Percentiles rank a stretch among this genome's conserved stretches.
Evolutionary conservation across 1,139 yeast species (phyloP).

Genomic region (Kodamaea sp.): DNA sequence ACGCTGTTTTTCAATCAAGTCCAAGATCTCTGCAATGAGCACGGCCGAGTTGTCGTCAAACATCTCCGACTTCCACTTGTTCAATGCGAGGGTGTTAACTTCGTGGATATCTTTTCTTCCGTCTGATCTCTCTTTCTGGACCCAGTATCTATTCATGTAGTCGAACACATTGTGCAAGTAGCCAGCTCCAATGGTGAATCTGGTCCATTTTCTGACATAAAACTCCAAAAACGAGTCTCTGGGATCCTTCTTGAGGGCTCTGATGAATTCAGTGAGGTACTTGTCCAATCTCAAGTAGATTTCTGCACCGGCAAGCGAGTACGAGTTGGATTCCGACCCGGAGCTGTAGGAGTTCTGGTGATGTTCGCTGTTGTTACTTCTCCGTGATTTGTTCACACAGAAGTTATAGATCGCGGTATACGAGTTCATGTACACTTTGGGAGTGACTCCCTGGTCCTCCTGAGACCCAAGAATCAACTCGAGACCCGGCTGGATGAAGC

Average conservation of each 20-base stretch:
- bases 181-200: conserved; percentile 89
- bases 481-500: conserved; percentile 72
- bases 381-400: conserved; percentile 79
- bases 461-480: conserved; percentile 69
- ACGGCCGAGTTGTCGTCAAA: conserved; percentile 63
- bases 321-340: conserved; percentile 30
- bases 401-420: conserved; percentile 92
- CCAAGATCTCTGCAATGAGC: conserved; percentile 71
- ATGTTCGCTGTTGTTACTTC: conserved; percentile 25
- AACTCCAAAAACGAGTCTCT: conserved; percentile 77
- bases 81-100: conserved; percentile 81
- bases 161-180: conserved; percentile 92
- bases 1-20: conserved; percentile 75
- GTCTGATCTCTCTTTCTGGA: conserved; percentile 91
- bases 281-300: conserved; percentile 71
- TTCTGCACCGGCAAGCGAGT: conserved; percentile 79
- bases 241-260: conserved; percentile 47
- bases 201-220: conserved; percentile 85
- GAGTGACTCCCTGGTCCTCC: conserved; percentile 64
- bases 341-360: conserved; percentile 11
- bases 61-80: conserved; percentile 86
- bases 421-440: conserved; percentile 70
- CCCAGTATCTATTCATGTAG: conserved; percentile 97
- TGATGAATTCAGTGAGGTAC: conserved; percentile 66
- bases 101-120: conserved; percentile 92